Evolutionary conservation across 345 rosid species (phyloP).

Genomic region (Geranium brycei): DNA sequence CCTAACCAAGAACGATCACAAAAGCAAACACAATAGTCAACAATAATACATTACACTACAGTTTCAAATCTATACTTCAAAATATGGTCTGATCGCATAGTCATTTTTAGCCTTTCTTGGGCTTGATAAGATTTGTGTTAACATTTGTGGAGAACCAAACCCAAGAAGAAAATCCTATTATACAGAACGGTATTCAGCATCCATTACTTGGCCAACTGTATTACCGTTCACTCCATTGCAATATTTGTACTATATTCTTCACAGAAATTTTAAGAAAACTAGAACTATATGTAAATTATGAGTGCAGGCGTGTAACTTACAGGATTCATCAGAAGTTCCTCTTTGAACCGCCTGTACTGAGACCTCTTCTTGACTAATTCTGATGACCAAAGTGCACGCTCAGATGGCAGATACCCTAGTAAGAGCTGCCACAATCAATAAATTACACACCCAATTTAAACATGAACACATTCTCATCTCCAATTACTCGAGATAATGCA

Average conservation of each 20-base stretch:
- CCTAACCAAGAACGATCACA: too few species aligned
- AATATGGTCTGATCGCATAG: too few species aligned
- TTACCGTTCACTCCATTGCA: not conserved
- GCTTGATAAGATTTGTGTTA: too few species aligned
- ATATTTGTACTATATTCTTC: not conserved
- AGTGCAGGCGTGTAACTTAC: slow-evolving; percentile 31
- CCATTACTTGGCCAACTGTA: too few species aligned
- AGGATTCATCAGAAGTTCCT: slow-evolving; percentile 88
- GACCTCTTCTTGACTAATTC: slow-evolving; percentile 81
- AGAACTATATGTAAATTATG: not conserved
- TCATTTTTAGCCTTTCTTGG: too few species aligned
- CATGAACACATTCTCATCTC: not conserved
- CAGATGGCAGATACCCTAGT: slow-evolving; percentile 69
- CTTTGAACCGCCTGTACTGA: slow-evolving; percentile 80
- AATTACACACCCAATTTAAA: slow-evolving; percentile 3
- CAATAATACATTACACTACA: too few species aligned
- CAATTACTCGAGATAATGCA: not conserved
- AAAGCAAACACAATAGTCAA: too few species aligned
- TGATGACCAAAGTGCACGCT: slow-evolving; percentile 63
- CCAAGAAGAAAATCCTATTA: too few species aligned
- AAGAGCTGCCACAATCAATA: slow-evolving; percentile 46
- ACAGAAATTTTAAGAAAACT: not conserved
- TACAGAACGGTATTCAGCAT: too few species aligned
- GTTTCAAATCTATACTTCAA: too few species aligned
- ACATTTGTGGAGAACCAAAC: too few species aligned